Evolutionary conservation across 768 basidiomycete genomes (phyloP).

Genomic region (Kwoniella shandongensis): DNA sequence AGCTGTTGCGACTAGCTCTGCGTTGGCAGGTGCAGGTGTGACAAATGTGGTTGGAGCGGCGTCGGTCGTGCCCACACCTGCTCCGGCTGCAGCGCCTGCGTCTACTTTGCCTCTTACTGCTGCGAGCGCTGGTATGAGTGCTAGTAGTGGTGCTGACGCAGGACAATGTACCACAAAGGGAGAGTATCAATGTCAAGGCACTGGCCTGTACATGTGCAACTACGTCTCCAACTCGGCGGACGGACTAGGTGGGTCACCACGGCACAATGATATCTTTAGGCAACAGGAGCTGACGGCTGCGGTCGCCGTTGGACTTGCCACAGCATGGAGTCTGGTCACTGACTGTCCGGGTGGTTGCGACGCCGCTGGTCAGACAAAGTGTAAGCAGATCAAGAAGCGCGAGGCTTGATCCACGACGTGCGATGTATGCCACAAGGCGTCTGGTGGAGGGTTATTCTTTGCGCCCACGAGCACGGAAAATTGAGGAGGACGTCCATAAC

Average conservation of each 20-base stretch:
- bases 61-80: background rate
- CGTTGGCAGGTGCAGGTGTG: background rate
- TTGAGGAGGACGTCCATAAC: too few relatives aligned
- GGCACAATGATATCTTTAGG: too few relatives aligned
- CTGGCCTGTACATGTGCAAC: constrained; percentile 1
- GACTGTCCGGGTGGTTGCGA: constrained; percentile 6
- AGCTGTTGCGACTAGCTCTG: background rate
- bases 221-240: constrained; percentile 1
- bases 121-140: background rate
- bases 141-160: background rate
- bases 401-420: too few relatives aligned
- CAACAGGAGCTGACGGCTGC: too few relatives aligned
- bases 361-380: background rate
- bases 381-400: background rate
- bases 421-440: too few relatives aligned
- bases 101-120: too few relatives aligned
- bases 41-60: background rate
- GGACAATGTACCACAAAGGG: background rate
- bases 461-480: too few relatives aligned
- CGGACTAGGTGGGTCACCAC: constrained; percentile 5
- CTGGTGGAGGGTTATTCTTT: too few relatives aligned
- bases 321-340: background rate
- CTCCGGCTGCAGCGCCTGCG: too few relatives aligned
- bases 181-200: background rate
- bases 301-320: too few relatives aligned